phyloP scores from a whole-genome alignment of 345 rosid genomes.

The Heritiera fomes region DNA sequence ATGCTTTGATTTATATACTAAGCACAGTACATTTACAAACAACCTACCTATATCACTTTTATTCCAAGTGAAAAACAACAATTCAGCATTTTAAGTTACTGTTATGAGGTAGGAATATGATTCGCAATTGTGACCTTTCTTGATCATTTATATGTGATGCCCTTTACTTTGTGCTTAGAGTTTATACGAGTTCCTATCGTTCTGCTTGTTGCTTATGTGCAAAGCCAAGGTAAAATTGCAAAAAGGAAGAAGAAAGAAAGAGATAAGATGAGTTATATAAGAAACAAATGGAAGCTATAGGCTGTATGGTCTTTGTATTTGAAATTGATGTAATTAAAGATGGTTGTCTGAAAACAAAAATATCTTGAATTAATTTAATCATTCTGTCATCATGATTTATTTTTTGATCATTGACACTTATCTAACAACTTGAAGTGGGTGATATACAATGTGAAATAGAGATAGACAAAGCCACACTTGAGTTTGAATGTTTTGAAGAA shows the following conservation, averaged over 20 bases:
- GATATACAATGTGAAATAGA: constrained; percentile 91
- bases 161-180: background rate
- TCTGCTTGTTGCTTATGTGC: constrained; percentile 39
- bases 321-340: constrained; percentile 20
- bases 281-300: background rate
- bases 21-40: background rate
- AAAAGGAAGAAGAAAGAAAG: constrained; percentile 98
- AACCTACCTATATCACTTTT: background rate
- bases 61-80: background rate
- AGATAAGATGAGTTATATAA: constrained; percentile 62
- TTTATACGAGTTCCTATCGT: background rate
- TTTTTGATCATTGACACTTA: constrained; percentile 29
- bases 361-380: constrained; percentile 24
- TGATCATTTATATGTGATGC: background rate
- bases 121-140: background rate
- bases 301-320: background rate
- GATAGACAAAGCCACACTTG: constrained; percentile 97
- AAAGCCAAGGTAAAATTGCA: constrained; percentile 93
- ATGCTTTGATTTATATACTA: background rate
- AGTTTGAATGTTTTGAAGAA: constrained; percentile 93
- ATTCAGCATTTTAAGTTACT: background rate
- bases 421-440: constrained; percentile 86
- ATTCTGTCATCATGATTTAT: constrained; percentile 26
- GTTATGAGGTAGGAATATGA: background rate
- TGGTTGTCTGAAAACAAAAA: constrained; percentile 22